These are phyloP conservation scores for Fusarium nelsonii DNA, from an alignment of 2,329 filamentous ascomycete species.

Conservation along the genomic window DNA sequence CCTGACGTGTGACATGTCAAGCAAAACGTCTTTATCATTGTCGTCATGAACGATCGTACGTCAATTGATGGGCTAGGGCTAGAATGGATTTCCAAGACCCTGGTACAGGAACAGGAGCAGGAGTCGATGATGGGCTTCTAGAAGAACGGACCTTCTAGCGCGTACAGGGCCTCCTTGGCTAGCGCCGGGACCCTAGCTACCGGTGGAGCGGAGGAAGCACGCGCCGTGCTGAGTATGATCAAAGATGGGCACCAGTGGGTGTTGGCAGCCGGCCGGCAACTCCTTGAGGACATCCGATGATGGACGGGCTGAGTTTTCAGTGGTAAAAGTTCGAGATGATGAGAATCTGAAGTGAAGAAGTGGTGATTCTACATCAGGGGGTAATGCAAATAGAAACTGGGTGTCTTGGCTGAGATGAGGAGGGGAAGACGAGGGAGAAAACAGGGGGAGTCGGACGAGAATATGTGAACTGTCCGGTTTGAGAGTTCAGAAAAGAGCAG, in stretches of 20 bases:
- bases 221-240: slow-evolving; percentile 37
- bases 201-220: slow-evolving; percentile 40
- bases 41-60: slow-evolving; percentile 35
- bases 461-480: slow-evolving; percentile 12
- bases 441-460: slow-evolving; percentile 7
- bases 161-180: slow-evolving; percentile 37
- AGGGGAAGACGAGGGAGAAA: slow-evolving; percentile 12
- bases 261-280: slow-evolving; percentile 32
- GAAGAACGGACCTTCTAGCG: slow-evolving; percentile 49
- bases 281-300: slow-evolving; percentile 35
- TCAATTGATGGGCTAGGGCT: slow-evolving; percentile 27
- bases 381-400: slow-evolving; percentile 18
- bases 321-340: slow-evolving; percentile 30
- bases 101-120: slow-evolving; percentile 40
- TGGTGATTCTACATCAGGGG: slow-evolving; percentile 9
- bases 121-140: slow-evolving; percentile 46
- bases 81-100: slow-evolving; percentile 43
- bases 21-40: slow-evolving; percentile 31
- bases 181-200: slow-evolving; percentile 37
- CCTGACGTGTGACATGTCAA: slow-evolving; percentile 37
- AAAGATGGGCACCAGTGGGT: slow-evolving; percentile 38
- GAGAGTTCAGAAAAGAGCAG: slow-evolving; percentile 19
- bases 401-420: slow-evolving; percentile 18
- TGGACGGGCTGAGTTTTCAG: slow-evolving; percentile 42
- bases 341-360: slow-evolving; percentile 17